A percentile compares a stretch with the other conserved stretches of the same genome.
These are phyloP conservation scores for Aciculosporium take DNA, from an alignment of 2,329 filamentous ascomycete genomes.

Conservation along the genomic window DNA sequence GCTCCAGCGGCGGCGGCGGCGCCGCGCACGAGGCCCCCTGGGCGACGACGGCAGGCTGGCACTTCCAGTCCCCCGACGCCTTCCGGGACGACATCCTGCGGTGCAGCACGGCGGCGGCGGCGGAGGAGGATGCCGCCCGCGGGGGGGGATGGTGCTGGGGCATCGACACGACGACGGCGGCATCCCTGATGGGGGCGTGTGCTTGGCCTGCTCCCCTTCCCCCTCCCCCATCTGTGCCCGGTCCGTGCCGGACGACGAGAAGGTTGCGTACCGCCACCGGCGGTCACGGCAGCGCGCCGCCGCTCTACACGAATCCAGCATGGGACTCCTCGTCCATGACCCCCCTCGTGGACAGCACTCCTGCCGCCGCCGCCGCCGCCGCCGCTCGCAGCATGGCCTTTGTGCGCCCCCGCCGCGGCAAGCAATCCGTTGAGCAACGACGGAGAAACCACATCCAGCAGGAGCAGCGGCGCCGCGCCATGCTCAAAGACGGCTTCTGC, in stretches of 20 bases:
- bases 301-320: too few species aligned
- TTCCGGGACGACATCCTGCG: slow-evolving; percentile 1
- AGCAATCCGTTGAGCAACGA: not conserved
- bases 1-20: not conserved
- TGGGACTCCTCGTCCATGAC: too few species aligned
- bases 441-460: slow-evolving; percentile 2
- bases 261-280: too few species aligned
- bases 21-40: not conserved
- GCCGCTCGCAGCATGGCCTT: not conserved
- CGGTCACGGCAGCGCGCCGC: too few species aligned
- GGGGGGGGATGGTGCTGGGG: slow-evolving; percentile 2
- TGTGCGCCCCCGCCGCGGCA: not conserved
- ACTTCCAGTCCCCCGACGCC: not conserved
- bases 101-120: not conserved
- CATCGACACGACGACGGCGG: not conserved
- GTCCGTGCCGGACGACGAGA: too few species aligned
- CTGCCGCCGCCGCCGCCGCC: not conserved
- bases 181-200: slow-evolving; percentile 1
- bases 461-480: not conserved
- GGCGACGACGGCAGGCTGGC: not conserved
- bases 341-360: too few species aligned
- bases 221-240: too few species aligned
- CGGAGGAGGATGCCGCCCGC: not conserved
- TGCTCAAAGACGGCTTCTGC: slow-evolving; percentile 1
- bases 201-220: too few species aligned